Base-by-base conservation (phyloP, 352 stramenopile genomes). In the Phytophthora podocarpi region DNA sequence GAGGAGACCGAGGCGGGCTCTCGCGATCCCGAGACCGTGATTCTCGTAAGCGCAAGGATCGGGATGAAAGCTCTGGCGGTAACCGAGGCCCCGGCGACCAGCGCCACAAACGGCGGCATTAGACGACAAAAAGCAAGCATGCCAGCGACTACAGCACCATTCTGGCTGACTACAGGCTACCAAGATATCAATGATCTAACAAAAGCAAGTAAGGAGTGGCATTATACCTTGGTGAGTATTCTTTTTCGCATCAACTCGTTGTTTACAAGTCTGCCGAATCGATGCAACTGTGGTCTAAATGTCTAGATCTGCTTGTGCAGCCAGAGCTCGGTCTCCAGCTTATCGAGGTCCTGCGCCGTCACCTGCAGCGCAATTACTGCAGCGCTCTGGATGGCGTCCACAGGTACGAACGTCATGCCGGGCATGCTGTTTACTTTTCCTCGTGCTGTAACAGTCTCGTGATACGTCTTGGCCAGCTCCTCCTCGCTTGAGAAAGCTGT, bases 291-390 rank as follows among this genome's bases (percentile, higher is more conserved):
- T 30, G 6, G 32, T 54, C n/a, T n/a, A n/a, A 31, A 27, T 5
- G 26, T n/a, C 65, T 85, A 95, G 36, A 87, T 80, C 53, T 93
- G 78, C 40, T 86, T 84, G 36, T 78, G 78, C 43, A 95, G 66
- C 87, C 87, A 95, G 16, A 95, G 64, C 53, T 95, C 85, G 5
- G 87, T 93, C 56, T 95, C 87, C 4, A 95, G 51, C 45, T 87
- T 89, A 30, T 95, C 87, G 18, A 92, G 51, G 47, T 95, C 85
- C 49, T 93, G 82, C 15, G 82, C 83, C 6, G 81, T 88, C 43
- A 90, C 72, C 34, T 94, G 83, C 16, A 92, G 35, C 1, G 79
- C 80, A 32, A 87, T 21, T 0, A 68, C 48, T 3, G 82, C 75
- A 52, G 75, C 58, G 9, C 58, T 48, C 24, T 89, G 80, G 15